These are phyloP conservation scores for Thielaviopsis cerberus DNA, from an alignment of 2,329 filamentous ascomycete species.

Conservation along the genomic window DNA sequence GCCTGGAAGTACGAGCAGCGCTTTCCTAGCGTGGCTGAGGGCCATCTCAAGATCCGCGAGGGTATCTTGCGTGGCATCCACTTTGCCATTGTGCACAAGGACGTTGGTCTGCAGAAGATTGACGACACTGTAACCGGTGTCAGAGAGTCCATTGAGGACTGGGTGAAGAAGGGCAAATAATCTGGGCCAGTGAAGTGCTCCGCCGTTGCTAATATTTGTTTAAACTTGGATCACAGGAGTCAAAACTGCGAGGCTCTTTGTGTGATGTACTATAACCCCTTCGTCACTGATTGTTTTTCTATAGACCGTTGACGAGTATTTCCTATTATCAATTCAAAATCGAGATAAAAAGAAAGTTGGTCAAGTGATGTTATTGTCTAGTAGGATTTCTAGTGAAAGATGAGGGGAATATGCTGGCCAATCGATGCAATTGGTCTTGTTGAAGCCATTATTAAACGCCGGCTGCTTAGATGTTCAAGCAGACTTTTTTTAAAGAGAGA, in stretches of 20 bases:
- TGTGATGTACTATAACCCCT: conserved; percentile 11
- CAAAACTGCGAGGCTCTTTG: neutral
- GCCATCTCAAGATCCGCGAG: conserved; percentile 56
- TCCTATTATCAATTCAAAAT: conserved; percentile 9
- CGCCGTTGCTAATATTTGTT: neutral
- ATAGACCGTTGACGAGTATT: conserved; percentile 8
- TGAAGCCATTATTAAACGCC: neutral
- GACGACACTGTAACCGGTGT: conserved; percentile 64
- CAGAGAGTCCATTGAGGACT: conserved; percentile 62
- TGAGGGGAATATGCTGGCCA: neutral
- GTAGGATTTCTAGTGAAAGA: neutral
- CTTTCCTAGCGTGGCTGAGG: conserved; percentile 64
- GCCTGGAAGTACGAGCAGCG: conserved; percentile 85
- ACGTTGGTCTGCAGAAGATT: conserved; percentile 52
- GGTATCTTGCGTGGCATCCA: conserved; percentile 49
- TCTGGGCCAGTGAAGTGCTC: neutral
- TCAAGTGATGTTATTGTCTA: neutral
- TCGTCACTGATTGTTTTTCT: conserved; percentile 6
- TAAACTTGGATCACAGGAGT: neutral
- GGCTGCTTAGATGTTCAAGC: neutral
- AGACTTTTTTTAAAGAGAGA: conserved; percentile 3
- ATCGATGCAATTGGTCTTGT: too few relatives aligned
- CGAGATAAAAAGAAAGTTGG: neutral
- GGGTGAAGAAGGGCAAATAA: conserved; percentile 82
- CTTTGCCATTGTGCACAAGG: conserved; percentile 56